These are phyloP conservation scores for Eutrema heterophyllum DNA, from an alignment of 345 rosid species.

Conservation along the genomic window DNA sequence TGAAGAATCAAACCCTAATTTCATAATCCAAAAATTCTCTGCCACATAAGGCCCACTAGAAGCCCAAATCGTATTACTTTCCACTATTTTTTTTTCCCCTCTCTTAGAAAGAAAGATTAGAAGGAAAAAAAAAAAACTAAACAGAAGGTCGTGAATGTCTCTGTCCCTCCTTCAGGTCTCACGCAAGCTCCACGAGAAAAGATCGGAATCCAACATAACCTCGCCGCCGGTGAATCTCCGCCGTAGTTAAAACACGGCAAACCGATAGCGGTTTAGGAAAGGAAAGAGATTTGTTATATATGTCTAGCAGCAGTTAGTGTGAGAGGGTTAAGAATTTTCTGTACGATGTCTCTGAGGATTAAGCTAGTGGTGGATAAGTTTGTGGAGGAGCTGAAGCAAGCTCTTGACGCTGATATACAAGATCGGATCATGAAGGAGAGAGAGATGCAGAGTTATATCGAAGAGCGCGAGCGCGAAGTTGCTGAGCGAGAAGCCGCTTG, in stretches of 20 bases:
- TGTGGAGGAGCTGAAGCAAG: conserved; percentile 94
- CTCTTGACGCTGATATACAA: conserved; percentile 90
- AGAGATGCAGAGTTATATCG: conserved; percentile 97
- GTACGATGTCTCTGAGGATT: conserved; percentile 76
- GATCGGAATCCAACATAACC: not conserved
- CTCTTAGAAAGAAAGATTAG: conserved; percentile 14
- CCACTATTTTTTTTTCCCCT: conserved; percentile 5
- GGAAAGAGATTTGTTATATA: not conserved
- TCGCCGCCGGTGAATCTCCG: conserved; percentile 16
- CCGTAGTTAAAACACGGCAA: not conserved
- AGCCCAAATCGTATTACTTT: not conserved
- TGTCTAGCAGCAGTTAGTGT: not conserved
- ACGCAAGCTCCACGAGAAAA: conserved; percentile 22
- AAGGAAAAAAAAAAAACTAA: not conserved
- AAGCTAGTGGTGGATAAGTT: conserved; percentile 92
- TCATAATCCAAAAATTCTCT: no score
- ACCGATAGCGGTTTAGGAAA: not conserved
- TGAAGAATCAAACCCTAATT: no score
- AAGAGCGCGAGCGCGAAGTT: conserved; percentile 97
- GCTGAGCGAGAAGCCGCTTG: conserved; percentile 97
- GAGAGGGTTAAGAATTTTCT: not conserved
- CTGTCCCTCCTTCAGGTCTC: conserved; percentile 18
- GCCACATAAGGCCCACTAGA: not conserved
- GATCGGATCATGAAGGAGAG: conserved; percentile 96
- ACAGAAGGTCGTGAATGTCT: conserved; percentile 23